Evolutionary conservation across 129 eudicot species (phyloP), one percentile per base, ranked within the genome.

Genomic region (Lonicera japonica): DNA sequence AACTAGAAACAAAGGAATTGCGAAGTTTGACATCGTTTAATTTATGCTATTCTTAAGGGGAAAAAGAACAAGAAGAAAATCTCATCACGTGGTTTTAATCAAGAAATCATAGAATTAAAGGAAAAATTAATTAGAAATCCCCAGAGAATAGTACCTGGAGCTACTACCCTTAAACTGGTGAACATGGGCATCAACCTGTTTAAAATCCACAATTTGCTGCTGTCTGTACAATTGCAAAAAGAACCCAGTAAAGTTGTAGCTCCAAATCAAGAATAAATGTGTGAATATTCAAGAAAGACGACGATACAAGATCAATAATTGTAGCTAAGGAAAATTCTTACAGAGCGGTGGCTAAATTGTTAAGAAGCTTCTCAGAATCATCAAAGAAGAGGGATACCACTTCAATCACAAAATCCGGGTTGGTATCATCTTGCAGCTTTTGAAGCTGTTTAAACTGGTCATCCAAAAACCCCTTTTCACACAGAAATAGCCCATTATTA

Each of bases 101-200:
- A 29, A 29, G 36, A 29, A 29, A 29, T 29, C 36, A 29, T 29
- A 1, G 36, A 29, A 1, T 29, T 29, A 29, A 29, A 29, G 6
- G 6, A 29, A 29, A 29, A 1, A 29, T 29, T 29, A 29, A 29
- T 29, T 2, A 29, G 6, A 29, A 29, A 29, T 2, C 36, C 36
- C 36, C 36, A 41, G 25, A 62, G 4, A 22, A 9, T 17, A 40
- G 54, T 77, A 89, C 95, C 97, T 89, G 50, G 97, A 86, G 75
- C 95, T 89, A 69, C 97, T 82, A 59, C 97, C 95, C 76, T 89
- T 89, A 71, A 89, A 80, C 73, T 89, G 95, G 74, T 89, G 97
- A 53, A 84, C 97, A 86, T 85, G 82, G 55, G 86, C 84, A 77
- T 80, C 95, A 48, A 89, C 91, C 75, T 80, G 83, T 58, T 80